Base-by-base conservation (phyloP, 2,329 filamentous ascomycete species). In the Paracamarosporium sp. region DNA sequence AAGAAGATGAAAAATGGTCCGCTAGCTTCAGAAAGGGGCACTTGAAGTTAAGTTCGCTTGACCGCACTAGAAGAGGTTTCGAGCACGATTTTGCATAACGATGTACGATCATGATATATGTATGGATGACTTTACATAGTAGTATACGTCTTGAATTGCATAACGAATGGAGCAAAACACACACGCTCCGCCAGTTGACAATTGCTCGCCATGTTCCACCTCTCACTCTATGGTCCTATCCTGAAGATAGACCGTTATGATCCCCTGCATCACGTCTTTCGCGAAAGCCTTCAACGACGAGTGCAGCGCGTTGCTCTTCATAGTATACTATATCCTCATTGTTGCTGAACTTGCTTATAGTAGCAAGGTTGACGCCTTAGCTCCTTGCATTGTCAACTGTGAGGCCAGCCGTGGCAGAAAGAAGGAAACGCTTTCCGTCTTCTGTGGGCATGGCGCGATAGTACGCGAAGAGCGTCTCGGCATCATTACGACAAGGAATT, bases 301-400 rank as follows among this genome's bases (percentile, higher is more conserved):
- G 62, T 86, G 84, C 83, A 61, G 78, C 78, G 61, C 83, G 85
- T 35, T 80, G 79, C 12, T 79, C 76, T 70, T 90, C 88, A 69
- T 90, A 90, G 77, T 84, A 90, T 66, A 83, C 80, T 82, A 90
- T 85, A 73, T 90, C 88, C 13, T 88, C 87, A 53, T 85, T 61
- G 63, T 75, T 86, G 43, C 82, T 81, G 69, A 90, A 90, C 53
- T 83, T 83, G 40, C 83, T 85, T 73, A 86, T 83, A 50, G 83
- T 83, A 8, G 84, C 81, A 50, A 90, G 67, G 12, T 86, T 90
- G 78, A 81, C 90, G 36, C 87, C 88, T 73, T 88, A 83, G 60
- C 81, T 81, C 15, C 87, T 83, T 35, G 81, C 77, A 62, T 88
- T 85, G 9, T 81, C 78, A 57, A 83, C 75, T 6, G 83, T 81